Evolutionary conservation across 768 basidiomycete genomes (phyloP).

Genomic region (Pleurotus platypus): DNA sequence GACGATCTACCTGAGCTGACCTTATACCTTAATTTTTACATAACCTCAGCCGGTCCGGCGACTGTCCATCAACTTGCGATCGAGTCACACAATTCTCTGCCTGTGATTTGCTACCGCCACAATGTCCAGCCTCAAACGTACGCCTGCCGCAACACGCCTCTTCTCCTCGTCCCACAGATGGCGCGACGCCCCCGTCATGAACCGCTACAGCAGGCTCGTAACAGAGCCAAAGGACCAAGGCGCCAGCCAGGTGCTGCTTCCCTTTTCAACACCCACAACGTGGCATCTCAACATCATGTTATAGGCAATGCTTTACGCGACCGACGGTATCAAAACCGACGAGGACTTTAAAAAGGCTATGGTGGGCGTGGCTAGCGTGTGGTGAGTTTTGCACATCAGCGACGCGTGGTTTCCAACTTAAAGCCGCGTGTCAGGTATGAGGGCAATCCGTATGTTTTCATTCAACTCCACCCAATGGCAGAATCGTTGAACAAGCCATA

Average conservation of each 20-base stretch:
- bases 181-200: conserved; percentile 44
- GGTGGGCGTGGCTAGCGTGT: conserved; percentile 96
- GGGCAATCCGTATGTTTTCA: conserved; percentile 84
- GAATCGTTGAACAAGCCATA: conserved; percentile 2
- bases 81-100: conserved; percentile 4
- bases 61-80: conserved; percentile 3
- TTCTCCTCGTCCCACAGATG: conserved; percentile 18
- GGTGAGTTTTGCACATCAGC: conserved; percentile 48
- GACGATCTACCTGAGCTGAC: too few species aligned
- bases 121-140: conserved; percentile 4
- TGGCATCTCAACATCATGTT: conserved; percentile 7
- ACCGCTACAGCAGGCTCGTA: conserved; percentile 73
- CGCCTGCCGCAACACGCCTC: background rate
- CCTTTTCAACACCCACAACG: background rate
- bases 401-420: conserved; percentile 13
- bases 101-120: conserved; percentile 8
- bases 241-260: conserved; percentile 72
- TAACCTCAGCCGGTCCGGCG: background rate
- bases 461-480: background rate
- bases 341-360: conserved; percentile 92
- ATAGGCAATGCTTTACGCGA: conserved; percentile 99
- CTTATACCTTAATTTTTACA: conserved; percentile 1
- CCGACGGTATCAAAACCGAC: conserved; percentile 80
- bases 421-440: conserved; percentile 74
- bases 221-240: conserved; percentile 94